phyloP scores from a whole-genome alignment of 257 asterid genomes.

The Rubia yunnanensis region DNA sequence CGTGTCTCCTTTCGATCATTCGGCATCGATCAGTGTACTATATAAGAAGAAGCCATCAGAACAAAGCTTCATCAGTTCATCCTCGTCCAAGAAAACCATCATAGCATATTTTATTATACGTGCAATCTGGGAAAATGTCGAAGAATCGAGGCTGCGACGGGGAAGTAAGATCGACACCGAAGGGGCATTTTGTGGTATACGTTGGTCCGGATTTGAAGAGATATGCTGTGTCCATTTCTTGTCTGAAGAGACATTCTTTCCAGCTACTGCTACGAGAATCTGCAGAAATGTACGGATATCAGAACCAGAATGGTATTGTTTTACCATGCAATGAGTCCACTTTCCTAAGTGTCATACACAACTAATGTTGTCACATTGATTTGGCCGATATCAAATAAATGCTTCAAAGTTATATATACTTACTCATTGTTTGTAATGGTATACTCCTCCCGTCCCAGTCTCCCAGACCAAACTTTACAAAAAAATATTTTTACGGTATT shows the following conservation, averaged over 20 bases:
- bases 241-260: conserved; percentile 38
- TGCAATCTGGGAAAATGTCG: background rate
- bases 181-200: conserved; percentile 60
- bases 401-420: too few species aligned
- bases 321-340: conserved; percentile 50
- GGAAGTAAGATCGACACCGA: conserved; percentile 33
- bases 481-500: too few species aligned
- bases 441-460: too few species aligned
- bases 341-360: conserved; percentile 19
- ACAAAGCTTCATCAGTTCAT: background rate
- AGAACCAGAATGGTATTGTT: conserved; percentile 28
- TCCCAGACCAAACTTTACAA: too few species aligned
- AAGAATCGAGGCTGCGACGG: too few species aligned
- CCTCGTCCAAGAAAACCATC: too few species aligned
- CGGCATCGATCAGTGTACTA: background rate
- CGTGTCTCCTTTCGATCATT: background rate
- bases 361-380: too few species aligned
- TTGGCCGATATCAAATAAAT: too few species aligned
- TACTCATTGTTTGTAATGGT: too few species aligned
- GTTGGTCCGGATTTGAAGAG: conserved; percentile 43
- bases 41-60: background rate
- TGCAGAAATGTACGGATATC: conserved; percentile 51
- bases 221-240: conserved; percentile 43
- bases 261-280: conserved; percentile 43
- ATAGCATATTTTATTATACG: too few species aligned